Conservation (phyloP, 1,284 basidiomycete species). For the Ganoderma sp. region DNA sequence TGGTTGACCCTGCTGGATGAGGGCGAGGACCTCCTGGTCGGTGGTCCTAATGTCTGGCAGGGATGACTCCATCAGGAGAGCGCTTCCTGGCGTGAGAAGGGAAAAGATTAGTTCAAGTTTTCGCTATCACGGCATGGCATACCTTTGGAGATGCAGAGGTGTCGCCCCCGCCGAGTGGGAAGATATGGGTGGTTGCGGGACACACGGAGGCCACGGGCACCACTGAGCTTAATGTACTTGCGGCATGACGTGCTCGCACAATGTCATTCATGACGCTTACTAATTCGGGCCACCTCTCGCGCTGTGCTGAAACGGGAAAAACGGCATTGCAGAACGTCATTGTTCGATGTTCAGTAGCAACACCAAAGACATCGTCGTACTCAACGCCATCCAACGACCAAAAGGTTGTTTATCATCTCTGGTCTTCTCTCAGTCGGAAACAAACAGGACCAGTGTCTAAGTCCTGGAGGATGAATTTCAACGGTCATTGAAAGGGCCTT, state of each 20-base stretch:
- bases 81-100: not conserved
- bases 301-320: not conserved
- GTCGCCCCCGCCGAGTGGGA: not conserved
- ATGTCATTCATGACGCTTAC: not conserved
- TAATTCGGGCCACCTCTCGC: not conserved
- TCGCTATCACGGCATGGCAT: not conserved
- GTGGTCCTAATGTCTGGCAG: constrained; percentile 1
- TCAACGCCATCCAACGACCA: not conserved
- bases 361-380: not conserved
- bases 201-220: not conserved
- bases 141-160: not conserved
- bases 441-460: not conserved
- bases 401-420: not conserved
- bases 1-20: constrained; percentile 17
- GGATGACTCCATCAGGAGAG: not conserved
- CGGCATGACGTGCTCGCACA: not conserved
- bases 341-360: not conserved
- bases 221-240: not conserved
- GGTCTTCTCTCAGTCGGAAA: not conserved
- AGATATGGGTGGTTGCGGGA: not conserved
- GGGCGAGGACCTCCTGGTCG: constrained; percentile 15
- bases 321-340: not conserved
- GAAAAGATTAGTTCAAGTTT: not conserved
- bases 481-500: not conserved
- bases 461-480: not conserved